These are phyloP conservation scores for Geosiphon pyriformis DNA, from an alignment of 192 early-diverging fungal species.

Conservation along the genomic window DNA sequence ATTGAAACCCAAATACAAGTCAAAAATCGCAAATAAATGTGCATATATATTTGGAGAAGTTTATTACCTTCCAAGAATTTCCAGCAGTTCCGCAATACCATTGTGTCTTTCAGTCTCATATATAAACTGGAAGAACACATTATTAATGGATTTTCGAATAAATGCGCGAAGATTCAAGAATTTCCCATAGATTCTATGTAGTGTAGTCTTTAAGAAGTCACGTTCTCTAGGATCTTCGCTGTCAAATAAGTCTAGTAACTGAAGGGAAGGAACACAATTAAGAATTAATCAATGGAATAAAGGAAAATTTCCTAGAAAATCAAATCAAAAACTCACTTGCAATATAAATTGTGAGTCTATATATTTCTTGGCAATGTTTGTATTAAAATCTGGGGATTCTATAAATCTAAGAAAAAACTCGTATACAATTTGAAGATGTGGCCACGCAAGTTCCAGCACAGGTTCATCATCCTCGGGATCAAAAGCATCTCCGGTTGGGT, in stretches of 20 bases:
- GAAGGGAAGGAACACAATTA: slow-evolving; percentile 19
- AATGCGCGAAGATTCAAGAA: slow-evolving; percentile 95
- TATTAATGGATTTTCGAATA: slow-evolving; percentile 95
- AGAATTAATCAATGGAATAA: no score
- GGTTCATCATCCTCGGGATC: slow-evolving; percentile 99
- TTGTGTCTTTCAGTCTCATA: slow-evolving; percentile 97
- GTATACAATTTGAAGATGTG: slow-evolving; percentile 96
- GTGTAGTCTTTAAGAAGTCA: slow-evolving; percentile 96
- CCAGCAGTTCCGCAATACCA: slow-evolving; percentile 95
- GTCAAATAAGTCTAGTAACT: slow-evolving; percentile 98
- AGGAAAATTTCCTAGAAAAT: no score
- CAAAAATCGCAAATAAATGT: background rate
- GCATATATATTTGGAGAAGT: background rate
- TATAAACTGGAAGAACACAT: slow-evolving; percentile 97
- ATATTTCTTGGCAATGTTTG: slow-evolving; percentile 91
- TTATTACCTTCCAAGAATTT: slow-evolving; percentile 91
- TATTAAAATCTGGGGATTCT: slow-evolving; percentile 97
- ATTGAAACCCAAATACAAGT: no score
- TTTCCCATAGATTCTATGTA: slow-evolving; percentile 98
- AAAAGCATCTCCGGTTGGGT: slow-evolving; percentile 91
- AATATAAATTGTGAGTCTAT: slow-evolving; percentile 95
- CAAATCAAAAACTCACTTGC: slow-evolving; percentile 70
- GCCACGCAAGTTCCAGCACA: slow-evolving; percentile 94
- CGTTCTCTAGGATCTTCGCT: slow-evolving; percentile 98
- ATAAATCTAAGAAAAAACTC: slow-evolving; percentile 98